phyloP scores from a whole-genome alignment of 768 basidiomycete species.

The Chalciporus chontae region DNA sequence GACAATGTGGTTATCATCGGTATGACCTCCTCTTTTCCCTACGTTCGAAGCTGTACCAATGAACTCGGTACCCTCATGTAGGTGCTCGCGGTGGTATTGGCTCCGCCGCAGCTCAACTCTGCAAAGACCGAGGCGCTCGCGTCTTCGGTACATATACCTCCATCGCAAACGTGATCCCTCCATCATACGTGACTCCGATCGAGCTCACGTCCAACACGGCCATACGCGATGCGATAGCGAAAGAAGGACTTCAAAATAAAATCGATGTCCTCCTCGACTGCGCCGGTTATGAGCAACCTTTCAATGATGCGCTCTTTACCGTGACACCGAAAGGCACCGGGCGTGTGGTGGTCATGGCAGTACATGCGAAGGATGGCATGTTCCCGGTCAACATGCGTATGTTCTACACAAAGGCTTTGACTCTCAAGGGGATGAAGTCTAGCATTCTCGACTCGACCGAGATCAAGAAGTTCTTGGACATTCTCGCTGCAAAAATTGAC shows the following conservation, averaged over 20 bases:
- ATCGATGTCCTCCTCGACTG: constrained; percentile 33
- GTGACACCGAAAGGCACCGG: constrained; percentile 33
- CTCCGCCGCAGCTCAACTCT: constrained; percentile 32
- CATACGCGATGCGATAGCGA: constrained; percentile 29
- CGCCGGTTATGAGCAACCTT: constrained; percentile 30
- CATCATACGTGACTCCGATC: constrained; percentile 31
- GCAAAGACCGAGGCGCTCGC: constrained; percentile 29
- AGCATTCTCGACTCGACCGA: constrained; percentile 19
- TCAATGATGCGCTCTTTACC: constrained; percentile 32
- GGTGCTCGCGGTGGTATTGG: constrained; percentile 35
- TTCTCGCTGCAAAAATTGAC: constrained; percentile 30
- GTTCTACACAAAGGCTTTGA: constrained; percentile 29
- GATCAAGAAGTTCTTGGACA: constrained; percentile 28
- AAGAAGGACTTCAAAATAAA: constrained; percentile 26
- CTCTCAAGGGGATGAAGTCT: constrained; percentile 32
- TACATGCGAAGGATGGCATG: constrained; percentile 30
- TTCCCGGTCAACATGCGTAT: constrained; percentile 31
- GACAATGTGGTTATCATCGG: constrained; percentile 34
- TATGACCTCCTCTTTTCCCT: background rate
- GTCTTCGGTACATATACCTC: constrained; percentile 36
- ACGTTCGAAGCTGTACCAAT: background rate
- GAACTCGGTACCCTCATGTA: constrained; percentile 4
- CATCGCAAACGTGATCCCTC: constrained; percentile 20
- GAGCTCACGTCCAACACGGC: constrained; percentile 29
- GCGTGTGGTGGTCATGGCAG: constrained; percentile 34